Percentiles rank a stretch among this genome's conserved stretches.
Conservation (phyloP, 257 asterid genomes). For the Solanum megistacrolobum region DNA sequence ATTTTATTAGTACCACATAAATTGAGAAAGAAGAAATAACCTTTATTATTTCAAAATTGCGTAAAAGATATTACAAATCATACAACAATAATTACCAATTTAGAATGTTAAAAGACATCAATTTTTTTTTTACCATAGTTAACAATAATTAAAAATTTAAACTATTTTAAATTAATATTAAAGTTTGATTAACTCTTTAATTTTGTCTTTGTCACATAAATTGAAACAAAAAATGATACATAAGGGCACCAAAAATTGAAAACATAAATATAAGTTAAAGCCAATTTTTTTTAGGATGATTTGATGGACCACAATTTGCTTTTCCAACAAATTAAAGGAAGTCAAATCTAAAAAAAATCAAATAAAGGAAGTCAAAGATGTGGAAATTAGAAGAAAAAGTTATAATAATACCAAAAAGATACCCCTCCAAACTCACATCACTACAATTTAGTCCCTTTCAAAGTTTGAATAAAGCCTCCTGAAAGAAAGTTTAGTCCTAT, state of each 20-base stretch:
- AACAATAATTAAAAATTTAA: no score
- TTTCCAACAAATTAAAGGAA: neutral
- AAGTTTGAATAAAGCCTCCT: neutral
- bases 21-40: no score
- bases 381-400: neutral
- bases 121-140: no score
- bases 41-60: no score
- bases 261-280: neutral
- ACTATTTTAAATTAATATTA: no score
- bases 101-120: no score
- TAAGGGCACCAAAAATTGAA: fast-evolving
- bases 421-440: neutral
- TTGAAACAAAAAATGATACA: no score
- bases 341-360: neutral
- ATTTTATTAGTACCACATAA: no score
- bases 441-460: slow-evolving; percentile 1
- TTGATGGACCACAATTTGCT: neutral
- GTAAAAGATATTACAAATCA: no score
- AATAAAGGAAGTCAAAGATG: neutral
- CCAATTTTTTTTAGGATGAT: neutral
- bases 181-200: no score
- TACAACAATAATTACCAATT: no score
- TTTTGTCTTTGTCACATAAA: no score
- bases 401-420: neutral
- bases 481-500: neutral